Evolutionary conservation across 176 grass and related monocot species (phyloP).

Genomic region (Sorghum bicolor): DNA sequence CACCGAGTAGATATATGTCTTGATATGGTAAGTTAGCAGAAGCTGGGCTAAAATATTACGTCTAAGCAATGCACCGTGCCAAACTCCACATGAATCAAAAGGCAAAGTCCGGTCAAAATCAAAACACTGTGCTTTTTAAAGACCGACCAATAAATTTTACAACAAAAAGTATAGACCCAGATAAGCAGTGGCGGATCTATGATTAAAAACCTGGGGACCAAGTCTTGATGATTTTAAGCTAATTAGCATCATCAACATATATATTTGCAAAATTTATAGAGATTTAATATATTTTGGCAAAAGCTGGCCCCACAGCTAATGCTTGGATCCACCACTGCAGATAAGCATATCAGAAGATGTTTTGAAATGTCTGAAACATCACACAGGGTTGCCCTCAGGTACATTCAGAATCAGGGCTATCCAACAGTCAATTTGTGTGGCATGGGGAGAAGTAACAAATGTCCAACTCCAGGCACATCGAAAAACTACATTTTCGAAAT

Average conservation of each 20-base stretch:
- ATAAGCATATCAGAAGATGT: not conserved
- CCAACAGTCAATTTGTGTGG: not conserved
- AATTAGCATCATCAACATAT: too few species aligned
- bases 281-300: too few species aligned
- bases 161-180: not conserved
- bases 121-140: not conserved
- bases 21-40: not conserved
- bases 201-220: too few species aligned
- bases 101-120: not conserved
- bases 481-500: not conserved
- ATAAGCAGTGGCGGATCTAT: not conserved
- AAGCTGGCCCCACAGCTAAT: too few species aligned
- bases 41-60: not conserved
- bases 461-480: not conserved
- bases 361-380: conserved; percentile 6
- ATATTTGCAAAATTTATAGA: too few species aligned
- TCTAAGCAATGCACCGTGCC: not conserved
- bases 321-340: not conserved
- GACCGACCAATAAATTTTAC: not conserved
- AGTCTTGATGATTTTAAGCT: too few species aligned
- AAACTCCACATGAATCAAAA: not conserved
- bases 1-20: not conserved
- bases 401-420: not conserved
- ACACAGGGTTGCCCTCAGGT: not conserved
- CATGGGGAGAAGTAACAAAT: not conserved